Evolutionary conservation across 2,329 filamentous ascomycete species (phyloP), one percentile per base, ranked within the genome.

Genomic region (Basipetospora chlamydospora): DNA sequence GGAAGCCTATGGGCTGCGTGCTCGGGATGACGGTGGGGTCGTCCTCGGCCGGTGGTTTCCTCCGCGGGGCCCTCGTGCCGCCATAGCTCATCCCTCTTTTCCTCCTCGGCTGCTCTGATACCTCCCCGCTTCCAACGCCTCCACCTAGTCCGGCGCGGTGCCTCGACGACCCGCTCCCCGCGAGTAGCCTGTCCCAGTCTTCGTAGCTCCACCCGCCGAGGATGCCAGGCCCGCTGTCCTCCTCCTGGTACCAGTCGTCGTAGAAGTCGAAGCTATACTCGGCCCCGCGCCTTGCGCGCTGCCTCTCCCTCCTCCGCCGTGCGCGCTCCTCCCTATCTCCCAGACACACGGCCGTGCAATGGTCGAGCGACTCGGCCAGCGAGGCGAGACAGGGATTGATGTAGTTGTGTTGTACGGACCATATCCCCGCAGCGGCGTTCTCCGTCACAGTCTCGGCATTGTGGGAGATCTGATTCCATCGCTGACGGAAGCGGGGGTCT

Each of bases 241-340:
- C 62, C 33, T 73, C 69, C 38, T 70, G 66, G 42, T 94, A 85
- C 88, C 88, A 96, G 57, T 95, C 88, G 57, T 95, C 88, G 61
- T 96, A 96, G 55, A 96, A 96, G 56, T 95, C 88, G 53, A 96
- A 96, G 49, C 74, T 87, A 48, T 81, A 73, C 57, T 95, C 87
- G 20, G 86, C 81, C 35, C 75, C 58, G 3, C 73, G 74, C 42
- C 61, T 58, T 17, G 63, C 60, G 7, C 69, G 62, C 15, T 70
- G 68, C 30, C 80, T 71, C 48, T 85, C 76, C 42, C 78, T 66
- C 31, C 64, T 59, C 39, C 83, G 74, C 21, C 82, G 75, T 33
- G 75, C 63, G 40, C 81, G 76, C 51, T 88, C 82, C 46, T 87
- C 80, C 38, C 73, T 73, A 49, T 74, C 75, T 37, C 82, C 80